phyloP scores from a whole-genome alignment of 257 asterid genomes.

The Forsythia viridissima region DNA sequence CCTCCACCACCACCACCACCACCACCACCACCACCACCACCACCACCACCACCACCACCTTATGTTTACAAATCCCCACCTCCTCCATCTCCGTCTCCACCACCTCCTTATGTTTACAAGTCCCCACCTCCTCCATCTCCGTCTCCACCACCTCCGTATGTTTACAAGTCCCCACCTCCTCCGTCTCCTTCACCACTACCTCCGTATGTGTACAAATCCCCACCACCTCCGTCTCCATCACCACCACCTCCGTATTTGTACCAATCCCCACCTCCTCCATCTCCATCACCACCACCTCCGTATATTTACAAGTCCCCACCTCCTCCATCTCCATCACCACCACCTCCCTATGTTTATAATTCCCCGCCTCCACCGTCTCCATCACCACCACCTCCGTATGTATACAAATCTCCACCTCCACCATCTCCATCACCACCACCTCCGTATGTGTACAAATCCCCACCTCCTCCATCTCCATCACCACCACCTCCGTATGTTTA shows the following conservation, averaged over 20 bases:
- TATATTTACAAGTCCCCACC: no score
- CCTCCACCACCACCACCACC: neutral
- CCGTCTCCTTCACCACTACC: neutral
- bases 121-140: neutral
- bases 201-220: neutral
- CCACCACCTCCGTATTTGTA: neutral
- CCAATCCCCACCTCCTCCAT: neutral
- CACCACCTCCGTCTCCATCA: neutral
- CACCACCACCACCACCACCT: neutral
- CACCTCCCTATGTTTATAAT: no score
- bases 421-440: neutral
- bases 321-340: no score
- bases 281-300: no score
- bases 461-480: no score
- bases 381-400: neutral
- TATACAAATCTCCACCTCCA: neutral
- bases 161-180: neutral
- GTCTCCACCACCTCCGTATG: neutral
- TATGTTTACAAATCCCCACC: neutral
- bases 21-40: neutral
- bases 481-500: no score
- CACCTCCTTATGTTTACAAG: neutral
- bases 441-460: no score
- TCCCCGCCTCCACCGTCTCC: neutral
- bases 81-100: neutral